Evolutionary conservation across 2,329 filamentous ascomycete species (phyloP).

Genomic region (Aphanocladium album): DNA sequence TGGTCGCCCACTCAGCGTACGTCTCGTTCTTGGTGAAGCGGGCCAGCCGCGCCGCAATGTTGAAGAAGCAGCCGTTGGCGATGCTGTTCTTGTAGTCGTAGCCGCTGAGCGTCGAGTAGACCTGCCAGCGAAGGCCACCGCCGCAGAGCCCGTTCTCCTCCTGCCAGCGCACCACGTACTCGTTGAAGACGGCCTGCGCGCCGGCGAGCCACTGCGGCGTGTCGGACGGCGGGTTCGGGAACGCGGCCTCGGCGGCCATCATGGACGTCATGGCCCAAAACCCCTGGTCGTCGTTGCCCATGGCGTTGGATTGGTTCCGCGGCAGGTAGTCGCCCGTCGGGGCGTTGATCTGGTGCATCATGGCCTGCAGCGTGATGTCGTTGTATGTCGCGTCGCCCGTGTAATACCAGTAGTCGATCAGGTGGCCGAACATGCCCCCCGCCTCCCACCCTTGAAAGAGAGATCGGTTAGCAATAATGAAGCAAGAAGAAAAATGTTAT

Average conservation of each 20-base stretch:
- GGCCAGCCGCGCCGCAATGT: conserved; percentile 64
- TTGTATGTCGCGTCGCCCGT: conserved; percentile 59
- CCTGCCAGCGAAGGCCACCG: conserved; percentile 82
- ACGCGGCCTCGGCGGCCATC: conserved; percentile 65
- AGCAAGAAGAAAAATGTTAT: conserved; percentile 11
- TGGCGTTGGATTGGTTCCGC: conserved; percentile 45
- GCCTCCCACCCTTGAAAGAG: conserved; percentile 52
- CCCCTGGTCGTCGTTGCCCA: conserved; percentile 64
- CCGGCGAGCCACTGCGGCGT: conserved; percentile 69
- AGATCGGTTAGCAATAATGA: conserved; percentile 13
- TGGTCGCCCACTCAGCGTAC: conserved; percentile 71
- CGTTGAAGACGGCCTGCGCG: conserved; percentile 74
- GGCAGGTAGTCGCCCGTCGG: conserved; percentile 55
- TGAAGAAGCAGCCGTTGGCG: conserved; percentile 66
- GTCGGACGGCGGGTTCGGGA: conserved; percentile 54
- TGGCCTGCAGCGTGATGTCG: conserved; percentile 46
- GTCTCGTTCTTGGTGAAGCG: conserved; percentile 74
- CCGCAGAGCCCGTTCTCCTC: conserved; percentile 44
- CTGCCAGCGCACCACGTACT: conserved; percentile 71
- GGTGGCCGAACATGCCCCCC: conserved; percentile 57
- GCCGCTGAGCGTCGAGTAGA: conserved; percentile 71
- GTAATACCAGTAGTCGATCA: conserved; percentile 62
- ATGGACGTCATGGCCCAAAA: conserved; percentile 74
- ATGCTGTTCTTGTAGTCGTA: conserved; percentile 65
- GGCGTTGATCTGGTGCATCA: conserved; percentile 48